Percentiles rank a stretch among this genome's conserved stretches.
These are phyloP conservation scores for Anisogramma anomala DNA, from an alignment of 2,329 filamentous ascomycete genomes.

Conservation along the genomic window DNA sequence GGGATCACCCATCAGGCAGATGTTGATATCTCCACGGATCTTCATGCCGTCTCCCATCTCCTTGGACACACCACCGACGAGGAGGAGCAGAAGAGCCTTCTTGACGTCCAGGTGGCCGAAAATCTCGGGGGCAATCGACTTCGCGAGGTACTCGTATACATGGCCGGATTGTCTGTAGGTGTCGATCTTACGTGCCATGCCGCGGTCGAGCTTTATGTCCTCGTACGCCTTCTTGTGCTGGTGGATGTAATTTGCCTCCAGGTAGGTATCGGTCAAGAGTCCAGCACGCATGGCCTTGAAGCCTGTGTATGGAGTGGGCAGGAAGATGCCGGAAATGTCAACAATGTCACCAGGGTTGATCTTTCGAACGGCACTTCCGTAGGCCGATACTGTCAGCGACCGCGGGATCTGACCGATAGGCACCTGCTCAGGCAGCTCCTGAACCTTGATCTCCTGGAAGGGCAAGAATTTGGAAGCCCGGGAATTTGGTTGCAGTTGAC, in stretches of 20 bases:
- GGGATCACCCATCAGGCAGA: constrained; percentile 97
- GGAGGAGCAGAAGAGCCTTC: constrained; percentile 86
- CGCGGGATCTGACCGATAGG: constrained; percentile 95
- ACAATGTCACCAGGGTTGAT: constrained; percentile 91
- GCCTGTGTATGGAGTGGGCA: constrained; percentile 96
- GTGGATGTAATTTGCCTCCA: constrained; percentile 84
- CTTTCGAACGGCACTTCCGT: constrained; percentile 73
- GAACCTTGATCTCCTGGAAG: constrained; percentile 97
- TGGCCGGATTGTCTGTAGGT: constrained; percentile 76
- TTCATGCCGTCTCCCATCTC: constrained; percentile 97
- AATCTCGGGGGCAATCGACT: constrained; percentile 95
- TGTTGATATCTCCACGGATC: constrained; percentile 97
- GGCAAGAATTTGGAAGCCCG: constrained; percentile 92
- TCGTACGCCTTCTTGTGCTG: constrained; percentile 99
- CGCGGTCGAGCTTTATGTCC: constrained; percentile 72
- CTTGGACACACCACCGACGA: constrained; percentile 93
- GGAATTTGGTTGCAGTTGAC: constrained; percentile 88
- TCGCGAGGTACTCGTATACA: constrained; percentile 89
- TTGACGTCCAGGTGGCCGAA: constrained; percentile 95
- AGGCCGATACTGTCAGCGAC: constrained; percentile 78
- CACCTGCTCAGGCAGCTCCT: constrained; percentile 98
- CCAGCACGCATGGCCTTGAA: constrained; percentile 96
- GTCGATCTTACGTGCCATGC: constrained; percentile 72
- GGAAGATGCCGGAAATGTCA: constrained; percentile 87
- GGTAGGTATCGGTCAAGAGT: constrained; percentile 90